Evolutionary conservation across 164 flowering plant genomes (phyloP).

Genomic region (Piper longum): DNA sequence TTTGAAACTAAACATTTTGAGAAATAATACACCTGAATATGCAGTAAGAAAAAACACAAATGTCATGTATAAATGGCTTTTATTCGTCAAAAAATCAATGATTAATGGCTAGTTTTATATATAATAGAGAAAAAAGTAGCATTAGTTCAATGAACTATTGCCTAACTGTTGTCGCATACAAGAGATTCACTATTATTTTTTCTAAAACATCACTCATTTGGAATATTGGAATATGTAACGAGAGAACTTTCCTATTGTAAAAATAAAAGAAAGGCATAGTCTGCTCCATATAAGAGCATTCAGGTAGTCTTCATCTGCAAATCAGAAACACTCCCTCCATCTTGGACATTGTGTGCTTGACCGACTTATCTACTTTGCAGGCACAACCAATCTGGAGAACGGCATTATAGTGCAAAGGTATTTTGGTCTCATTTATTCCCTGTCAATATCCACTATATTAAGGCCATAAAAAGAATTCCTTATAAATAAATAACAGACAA

Average conservation of each 20-base stretch:
- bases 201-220: background rate
- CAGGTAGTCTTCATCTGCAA: constrained; percentile 96
- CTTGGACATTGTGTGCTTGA: constrained; percentile 48
- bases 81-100: no score
- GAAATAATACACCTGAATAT: background rate
- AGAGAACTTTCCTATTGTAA: constrained; percentile 60
- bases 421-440: constrained; percentile 91
- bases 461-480: no score
- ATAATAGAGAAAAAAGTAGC: no score
- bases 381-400: constrained; percentile 87
- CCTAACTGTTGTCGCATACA: no score
- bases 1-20: background rate
- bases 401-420: constrained; percentile 66
- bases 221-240: background rate
- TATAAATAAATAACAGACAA: no score
- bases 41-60: background rate
- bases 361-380: constrained; percentile 77
- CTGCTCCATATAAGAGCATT: constrained; percentile 71
- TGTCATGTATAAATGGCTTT: no score
- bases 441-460: no score
- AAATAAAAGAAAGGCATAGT: constrained; percentile 73
- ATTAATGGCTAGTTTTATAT: no score
- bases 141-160: no score
- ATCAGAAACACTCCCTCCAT: constrained; percentile 67
- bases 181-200: no score